These are phyloP conservation scores for Acidiella bohemica DNA, from an alignment of 495 filamentous ascomycete species.

Conservation along the genomic window DNA sequence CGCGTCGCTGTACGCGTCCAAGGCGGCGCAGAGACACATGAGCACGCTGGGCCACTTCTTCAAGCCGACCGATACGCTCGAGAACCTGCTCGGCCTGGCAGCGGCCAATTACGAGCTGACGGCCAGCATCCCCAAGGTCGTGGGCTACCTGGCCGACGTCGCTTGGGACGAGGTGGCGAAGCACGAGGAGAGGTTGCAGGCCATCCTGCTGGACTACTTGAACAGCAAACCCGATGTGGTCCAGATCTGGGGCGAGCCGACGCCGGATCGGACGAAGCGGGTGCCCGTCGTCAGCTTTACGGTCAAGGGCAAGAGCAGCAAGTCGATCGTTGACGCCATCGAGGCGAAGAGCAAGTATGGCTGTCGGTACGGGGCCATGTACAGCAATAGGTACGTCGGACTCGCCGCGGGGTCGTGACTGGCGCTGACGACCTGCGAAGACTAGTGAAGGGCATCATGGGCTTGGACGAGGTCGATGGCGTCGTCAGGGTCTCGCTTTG, in stretches of 20 bases:
- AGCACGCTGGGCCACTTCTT: constrained; percentile 52
- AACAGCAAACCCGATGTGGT: constrained; percentile 31
- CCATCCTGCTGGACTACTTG: constrained; percentile 44
- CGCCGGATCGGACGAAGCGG: constrained; percentile 31
- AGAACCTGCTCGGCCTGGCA: constrained; percentile 51
- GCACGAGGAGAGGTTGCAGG: constrained; percentile 50
- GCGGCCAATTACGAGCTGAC: constrained; percentile 55
- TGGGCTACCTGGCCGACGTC: constrained; percentile 40
- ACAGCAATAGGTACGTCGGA: too few species aligned
- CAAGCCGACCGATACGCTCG: constrained; percentile 42
- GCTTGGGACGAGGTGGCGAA: constrained; percentile 39
- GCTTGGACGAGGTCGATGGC: constrained; percentile 44
- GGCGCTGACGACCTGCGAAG: too few species aligned
- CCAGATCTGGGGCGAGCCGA: constrained; percentile 43
- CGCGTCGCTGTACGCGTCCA: constrained; percentile 49
- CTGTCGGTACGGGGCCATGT: constrained; percentile 56
- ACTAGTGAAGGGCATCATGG: constrained; percentile 45
- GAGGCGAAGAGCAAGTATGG: constrained; percentile 43
- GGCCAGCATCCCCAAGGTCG: constrained; percentile 41
- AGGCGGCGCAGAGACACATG: constrained; percentile 36
- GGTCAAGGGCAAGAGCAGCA: constrained; percentile 42
- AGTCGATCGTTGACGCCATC: constrained; percentile 47
- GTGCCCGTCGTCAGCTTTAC: constrained; percentile 56
- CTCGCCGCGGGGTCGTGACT: too few species aligned
- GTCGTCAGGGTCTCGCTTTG: constrained; percentile 57